Evolutionary conservation across 768 basidiomycete genomes (phyloP), one percentile per base, ranked within the genome.

Genomic region (Kwoniella dejecticola): DNA sequence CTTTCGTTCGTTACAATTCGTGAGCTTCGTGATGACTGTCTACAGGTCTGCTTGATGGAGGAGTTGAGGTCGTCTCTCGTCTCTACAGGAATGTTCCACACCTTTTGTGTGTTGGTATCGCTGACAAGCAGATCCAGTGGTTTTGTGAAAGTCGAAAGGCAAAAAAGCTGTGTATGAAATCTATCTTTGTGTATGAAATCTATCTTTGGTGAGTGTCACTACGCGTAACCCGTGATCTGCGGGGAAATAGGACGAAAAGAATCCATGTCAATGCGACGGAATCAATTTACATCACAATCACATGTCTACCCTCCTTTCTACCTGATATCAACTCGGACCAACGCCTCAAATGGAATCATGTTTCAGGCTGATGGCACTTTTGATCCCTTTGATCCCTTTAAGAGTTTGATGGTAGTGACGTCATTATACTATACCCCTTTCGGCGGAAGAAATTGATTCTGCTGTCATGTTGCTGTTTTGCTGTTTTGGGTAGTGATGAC

Each of bases 121-220:
- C n/a, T n/a, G n/a, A n/a, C n/a, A n/a, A n/a, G n/a, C n/a, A n/a
- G n/a, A n/a, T n/a, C n/a, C n/a, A n/a, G n/a, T n/a, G n/a, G n/a
- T n/a, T n/a, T n/a, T n/a, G n/a, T n/a, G n/a, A n/a, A n/a, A n/a
- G n/a, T n/a, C n/a, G n/a, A n/a, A n/a, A n/a, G n/a, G n/a, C n/a
- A n/a, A n/a, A n/a, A n/a, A n/a, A n/a, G 46, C 46, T 47, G 46
- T 47, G 46, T 47, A 10, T 21, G 40, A 41, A 41, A 41, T 41
- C 46, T 47, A 47, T 47, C 24, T 47, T 26, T 10, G 46, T 47
- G 46, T 47, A 10, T 21, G 40, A 41, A 41, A 41, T 41, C 46
- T 47, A 47, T 47, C 24, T 47, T 26, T 10, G 11, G n/a, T 10
- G 10, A 45, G 13, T 45, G n/a, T n/a, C n/a, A n/a, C n/a, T n/a